Conservation (phyloP, 176 grass and related monocot genomes). For the Dendrocalamus sinicus region DNA sequence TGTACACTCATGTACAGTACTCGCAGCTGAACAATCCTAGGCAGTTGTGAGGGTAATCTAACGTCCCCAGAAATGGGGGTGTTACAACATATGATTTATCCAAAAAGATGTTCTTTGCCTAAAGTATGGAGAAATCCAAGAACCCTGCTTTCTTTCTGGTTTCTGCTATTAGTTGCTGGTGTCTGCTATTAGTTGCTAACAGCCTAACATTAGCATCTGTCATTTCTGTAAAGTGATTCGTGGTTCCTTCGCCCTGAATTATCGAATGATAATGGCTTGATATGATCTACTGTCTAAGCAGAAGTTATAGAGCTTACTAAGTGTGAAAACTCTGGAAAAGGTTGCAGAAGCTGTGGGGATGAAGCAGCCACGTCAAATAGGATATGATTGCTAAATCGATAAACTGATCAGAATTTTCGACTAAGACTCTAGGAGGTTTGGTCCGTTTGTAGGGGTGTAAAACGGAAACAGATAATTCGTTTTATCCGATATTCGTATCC, state of each 20-base stretch:
- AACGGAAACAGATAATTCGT: no score
- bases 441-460: no score
- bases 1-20: no score
- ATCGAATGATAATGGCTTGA: background rate
- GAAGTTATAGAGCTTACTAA: background rate
- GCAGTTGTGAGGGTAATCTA: no score
- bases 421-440: no score
- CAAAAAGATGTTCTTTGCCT: background rate
- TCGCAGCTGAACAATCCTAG: no score
- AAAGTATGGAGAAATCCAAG: background rate
- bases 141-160: background rate
- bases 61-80: no score
- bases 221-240: conserved; percentile 23
- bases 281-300: background rate
- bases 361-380: conserved; percentile 19
- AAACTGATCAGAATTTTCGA: conserved; percentile 13
- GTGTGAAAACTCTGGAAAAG: conserved; percentile 6
- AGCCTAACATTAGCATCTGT: conserved; percentile 53
- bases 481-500: no score
- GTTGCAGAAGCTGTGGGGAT: conserved; percentile 19
- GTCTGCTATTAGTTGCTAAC: conserved; percentile 43
- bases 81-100: background rate
- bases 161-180: conserved; percentile 46
- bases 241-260: conserved; percentile 40
- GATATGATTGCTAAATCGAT: conserved; percentile 27